Base-by-base conservation (phyloP, 192 early-diverging fungal genomes). In the Coemansia javaensis region DNA sequence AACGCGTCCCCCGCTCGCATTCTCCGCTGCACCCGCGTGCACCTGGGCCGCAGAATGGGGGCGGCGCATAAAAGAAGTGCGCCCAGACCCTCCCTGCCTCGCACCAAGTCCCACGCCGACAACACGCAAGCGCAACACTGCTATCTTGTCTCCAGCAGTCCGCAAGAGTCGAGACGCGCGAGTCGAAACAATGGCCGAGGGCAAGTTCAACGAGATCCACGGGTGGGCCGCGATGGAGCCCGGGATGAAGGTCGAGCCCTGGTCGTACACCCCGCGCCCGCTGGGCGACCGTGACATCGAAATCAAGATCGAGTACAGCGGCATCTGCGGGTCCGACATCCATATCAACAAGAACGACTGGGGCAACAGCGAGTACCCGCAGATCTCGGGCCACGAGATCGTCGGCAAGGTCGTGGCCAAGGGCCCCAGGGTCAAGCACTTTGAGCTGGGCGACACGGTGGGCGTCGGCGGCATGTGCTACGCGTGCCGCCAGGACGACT, bases 281-380 rank as follows among this genome's bases (percentile, higher is more conserved):
- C 49, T 84, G 1, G 80, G 80, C 7, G 55, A 57, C 14, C 62
- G 80, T 54, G 84, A 84, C 55, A 76, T 90, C 28, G 82, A 85
- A 56, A 87, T 91, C 41, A 64, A 87, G 63, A 82, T 90, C 47
- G 62, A 77, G 12, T 79, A 84, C 61, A 84, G 85, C 50, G 86
- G 87, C 32, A 81, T 90, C 45, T 91, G 89, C 54, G 84, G 81
- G 38, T 80, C 85, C 4, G 90, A 93, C 53, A 47, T 89, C 25
- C 87, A 93, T 67, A 82, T 73, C 25, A 42, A 79, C 37, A 77
- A 77, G 45, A 56, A 72, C 9, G 86, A 79, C 43, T 84, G 86
- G 82, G 51, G 71, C 8, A 50, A 53, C 20, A 59, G 73, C 14
- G 22, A 20, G n/a, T 63, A 72, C 36, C 65, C 73, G 20, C 52